Percentiles rank a stretch among this genome's conserved stretches.
These are phyloP conservation scores for Puccinia triticina DNA, from an alignment of 1,284 basidiomycete genomes.

Conservation along the genomic window DNA sequence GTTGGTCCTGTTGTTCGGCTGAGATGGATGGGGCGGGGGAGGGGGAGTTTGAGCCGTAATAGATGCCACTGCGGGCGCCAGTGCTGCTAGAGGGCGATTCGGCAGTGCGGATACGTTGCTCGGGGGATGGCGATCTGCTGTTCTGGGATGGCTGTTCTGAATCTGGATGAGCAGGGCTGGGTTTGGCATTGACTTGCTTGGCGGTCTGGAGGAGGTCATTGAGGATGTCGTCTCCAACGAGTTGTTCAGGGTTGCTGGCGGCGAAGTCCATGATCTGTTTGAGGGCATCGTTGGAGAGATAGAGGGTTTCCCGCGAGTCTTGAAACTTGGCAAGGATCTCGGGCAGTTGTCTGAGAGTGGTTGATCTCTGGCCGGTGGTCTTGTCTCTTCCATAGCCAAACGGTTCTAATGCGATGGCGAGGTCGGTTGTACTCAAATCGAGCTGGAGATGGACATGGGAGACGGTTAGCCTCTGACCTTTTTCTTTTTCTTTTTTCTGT, in stretches of 20 bases:
- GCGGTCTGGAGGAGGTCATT: slow-evolving; percentile 8
- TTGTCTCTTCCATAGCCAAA: slow-evolving; percentile 32
- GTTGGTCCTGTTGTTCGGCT: neutral
- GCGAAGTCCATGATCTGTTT: slow-evolving; percentile 4
- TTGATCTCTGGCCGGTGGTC: slow-evolving; percentile 28
- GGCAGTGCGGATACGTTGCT: slow-evolving; percentile 15
- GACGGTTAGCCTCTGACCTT: neutral
- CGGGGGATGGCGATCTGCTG: neutral
- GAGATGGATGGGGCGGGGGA: slow-evolving; percentile 19
- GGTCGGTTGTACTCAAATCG: neutral
- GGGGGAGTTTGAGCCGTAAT: slow-evolving; percentile 16
- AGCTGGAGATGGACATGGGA: neutral
- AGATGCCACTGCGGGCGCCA: slow-evolving; percentile 9
- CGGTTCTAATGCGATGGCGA: slow-evolving; percentile 32
- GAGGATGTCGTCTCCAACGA: slow-evolving; percentile 22
- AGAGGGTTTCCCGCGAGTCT: slow-evolving; percentile 35
- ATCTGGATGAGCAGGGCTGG: neutral
- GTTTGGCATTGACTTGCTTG: slow-evolving; percentile 2
- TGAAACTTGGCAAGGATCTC: slow-evolving; percentile 36
- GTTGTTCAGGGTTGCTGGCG: slow-evolving; percentile 15
- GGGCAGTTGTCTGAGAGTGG: slow-evolving; percentile 28
- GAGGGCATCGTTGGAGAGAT: slow-evolving; percentile 3
- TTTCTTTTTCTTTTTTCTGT: neutral
- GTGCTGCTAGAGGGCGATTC: slow-evolving; percentile 36
- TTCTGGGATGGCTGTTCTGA: neutral